A percentile compares a stretch with the other conserved stretches of the same genome.
Evolutionary conservation across 495 filamentous ascomycete species (phyloP).

Genomic region (Bacidia rubella): DNA sequence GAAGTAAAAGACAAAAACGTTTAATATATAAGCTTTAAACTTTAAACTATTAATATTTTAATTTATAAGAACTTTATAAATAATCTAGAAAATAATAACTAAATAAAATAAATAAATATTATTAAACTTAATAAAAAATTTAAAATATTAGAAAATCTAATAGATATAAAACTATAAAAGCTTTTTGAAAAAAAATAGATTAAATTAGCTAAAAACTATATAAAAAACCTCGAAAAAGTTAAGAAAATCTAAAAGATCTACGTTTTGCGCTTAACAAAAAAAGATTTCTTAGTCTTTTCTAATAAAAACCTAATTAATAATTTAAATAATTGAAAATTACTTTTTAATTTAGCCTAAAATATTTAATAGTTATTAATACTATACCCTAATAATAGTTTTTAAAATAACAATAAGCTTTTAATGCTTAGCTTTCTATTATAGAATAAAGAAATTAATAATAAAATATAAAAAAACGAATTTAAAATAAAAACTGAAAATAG

Average conservation of each 20-base stretch:
- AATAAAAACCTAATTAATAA: not conserved
- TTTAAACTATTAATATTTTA: not conserved
- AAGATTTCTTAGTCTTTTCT: not conserved
- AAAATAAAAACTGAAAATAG: too few relatives aligned
- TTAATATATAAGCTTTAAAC: too few relatives aligned
- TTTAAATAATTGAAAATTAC: too few relatives aligned
- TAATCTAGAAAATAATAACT: too few relatives aligned
- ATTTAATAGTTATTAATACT: too few relatives aligned
- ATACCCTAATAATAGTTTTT: too few relatives aligned
- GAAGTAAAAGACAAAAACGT: too few relatives aligned
- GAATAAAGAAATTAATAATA: too few relatives aligned
- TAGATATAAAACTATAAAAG: not conserved
- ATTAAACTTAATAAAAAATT: not conserved
- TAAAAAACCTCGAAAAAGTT: too few relatives aligned
- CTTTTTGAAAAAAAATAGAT: not conserved
- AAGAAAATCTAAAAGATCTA: too few relatives aligned
- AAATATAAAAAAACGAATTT: not conserved
- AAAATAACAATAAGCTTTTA: not conserved
- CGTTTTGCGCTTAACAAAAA: too few relatives aligned
- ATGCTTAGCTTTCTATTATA: not conserved
- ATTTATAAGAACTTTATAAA: not conserved
- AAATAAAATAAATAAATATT: slow-evolving; percentile 10
- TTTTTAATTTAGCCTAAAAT: too few relatives aligned
- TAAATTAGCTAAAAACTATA: not conserved
- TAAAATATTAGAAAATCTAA: not conserved